Evolutionary conservation across 139 green algal genomes (phyloP).

Genomic region (Diplosphaera chodatii): DNA sequence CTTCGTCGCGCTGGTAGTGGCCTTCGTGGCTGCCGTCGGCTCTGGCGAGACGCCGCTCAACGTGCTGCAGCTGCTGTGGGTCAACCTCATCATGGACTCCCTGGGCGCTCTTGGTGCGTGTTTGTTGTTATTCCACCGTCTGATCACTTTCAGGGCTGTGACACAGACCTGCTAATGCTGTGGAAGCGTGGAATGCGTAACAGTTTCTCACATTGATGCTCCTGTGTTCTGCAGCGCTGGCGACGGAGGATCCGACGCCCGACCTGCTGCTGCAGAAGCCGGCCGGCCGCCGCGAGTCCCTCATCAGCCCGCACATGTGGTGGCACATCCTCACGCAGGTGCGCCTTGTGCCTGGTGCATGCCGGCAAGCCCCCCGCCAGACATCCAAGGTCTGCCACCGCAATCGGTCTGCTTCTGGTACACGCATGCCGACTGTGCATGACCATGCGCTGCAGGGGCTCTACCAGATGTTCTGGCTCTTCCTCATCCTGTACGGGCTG

Average conservation of each 20-base stretch:
- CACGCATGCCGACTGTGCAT: no score
- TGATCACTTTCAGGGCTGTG: no score
- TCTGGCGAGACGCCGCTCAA: conserved; percentile 79
- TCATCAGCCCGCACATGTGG: conserved; percentile 91
- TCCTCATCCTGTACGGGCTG: conserved; percentile 78
- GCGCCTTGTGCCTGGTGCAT: no score
- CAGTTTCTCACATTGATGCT: no score
- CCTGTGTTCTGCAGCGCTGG: conserved; percentile 47
- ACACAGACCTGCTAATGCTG: no score
- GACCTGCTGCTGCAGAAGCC: conserved; percentile 78
- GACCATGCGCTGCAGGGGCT: conserved; percentile 25
- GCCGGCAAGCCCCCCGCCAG: no score
- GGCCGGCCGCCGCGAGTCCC: conserved; percentile 71
- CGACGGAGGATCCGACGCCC: conserved; percentile 83
- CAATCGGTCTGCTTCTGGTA: no score
- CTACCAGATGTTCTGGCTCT: conserved; percentile 85
- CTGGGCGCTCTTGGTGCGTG: conserved; percentile 55
- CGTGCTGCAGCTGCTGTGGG: conserved; percentile 94
- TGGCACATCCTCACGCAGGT: conserved; percentile 78
- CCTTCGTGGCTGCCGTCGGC: conserved; percentile 83
- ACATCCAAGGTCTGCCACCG: no score
- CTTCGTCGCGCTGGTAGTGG: conserved; percentile 88
- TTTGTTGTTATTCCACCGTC: no score
- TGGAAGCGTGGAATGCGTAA: no score
- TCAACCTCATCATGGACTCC: conserved; percentile 99